Evolutionary conservation across 768 basidiomycete species (phyloP).

Genomic region (Solioccasus polychromus): DNA sequence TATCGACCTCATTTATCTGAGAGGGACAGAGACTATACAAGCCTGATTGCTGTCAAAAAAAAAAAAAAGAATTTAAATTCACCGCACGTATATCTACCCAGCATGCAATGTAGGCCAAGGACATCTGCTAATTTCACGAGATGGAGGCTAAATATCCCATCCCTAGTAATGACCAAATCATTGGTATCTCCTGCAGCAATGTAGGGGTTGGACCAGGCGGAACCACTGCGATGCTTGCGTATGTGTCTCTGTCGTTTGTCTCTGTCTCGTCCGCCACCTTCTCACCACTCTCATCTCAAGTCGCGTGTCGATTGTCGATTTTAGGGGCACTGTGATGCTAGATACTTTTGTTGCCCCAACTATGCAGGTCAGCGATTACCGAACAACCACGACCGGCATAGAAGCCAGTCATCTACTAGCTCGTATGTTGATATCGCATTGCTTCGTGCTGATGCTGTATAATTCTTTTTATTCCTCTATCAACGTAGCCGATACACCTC

Average conservation of each 20-base stretch:
- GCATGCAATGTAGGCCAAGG: constrained; percentile 15
- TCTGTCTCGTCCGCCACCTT: constrained; percentile 1
- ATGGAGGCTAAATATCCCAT: constrained; percentile 34
- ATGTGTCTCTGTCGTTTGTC: constrained; percentile 29
- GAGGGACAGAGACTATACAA: constrained; percentile 15
- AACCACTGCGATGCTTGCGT: constrained; percentile 82
- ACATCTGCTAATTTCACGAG: constrained; percentile 13
- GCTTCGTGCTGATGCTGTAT: neutral
- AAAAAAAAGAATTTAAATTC: constrained; percentile 9
- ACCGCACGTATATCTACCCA: constrained; percentile 24
- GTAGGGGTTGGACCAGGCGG: constrained; percentile 83
- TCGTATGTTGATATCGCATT: constrained; percentile 29
- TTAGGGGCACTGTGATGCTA: constrained; percentile 54
- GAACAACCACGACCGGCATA: constrained; percentile 63
- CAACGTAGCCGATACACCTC: constrained; percentile 36
- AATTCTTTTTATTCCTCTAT: constrained; percentile 1
- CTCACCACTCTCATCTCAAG: constrained; percentile 28
- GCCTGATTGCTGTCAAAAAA: constrained; percentile 15
- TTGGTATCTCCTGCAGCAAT: constrained; percentile 61
- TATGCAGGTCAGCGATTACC: constrained; percentile 66
- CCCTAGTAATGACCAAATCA: constrained; percentile 43
- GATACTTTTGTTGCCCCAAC: constrained; percentile 70
- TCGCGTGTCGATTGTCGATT: constrained; percentile 54
- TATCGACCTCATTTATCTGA: constrained; percentile 22
- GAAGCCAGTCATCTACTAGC: constrained; percentile 38